A percentile compares a stretch with the other conserved stretches of the same genome.
Evolutionary conservation across 2,329 filamentous ascomycete species (phyloP).

Genomic region (Hirsutella minnesotensis): DNA sequence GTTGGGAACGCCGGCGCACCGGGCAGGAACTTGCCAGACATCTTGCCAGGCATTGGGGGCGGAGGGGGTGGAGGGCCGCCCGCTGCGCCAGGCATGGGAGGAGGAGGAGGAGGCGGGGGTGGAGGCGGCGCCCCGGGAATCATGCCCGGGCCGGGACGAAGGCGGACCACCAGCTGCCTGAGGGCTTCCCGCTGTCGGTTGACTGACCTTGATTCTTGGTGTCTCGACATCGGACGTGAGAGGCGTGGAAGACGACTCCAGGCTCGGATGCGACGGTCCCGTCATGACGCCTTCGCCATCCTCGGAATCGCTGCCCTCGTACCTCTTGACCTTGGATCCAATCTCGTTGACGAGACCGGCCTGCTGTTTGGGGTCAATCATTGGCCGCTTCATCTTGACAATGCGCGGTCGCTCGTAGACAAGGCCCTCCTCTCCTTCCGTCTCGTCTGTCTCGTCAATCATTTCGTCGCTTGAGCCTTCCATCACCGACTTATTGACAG

Average conservation of each 20-base stretch:
- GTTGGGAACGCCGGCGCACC: conserved; percentile 44
- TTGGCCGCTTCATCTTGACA: conserved; percentile 65
- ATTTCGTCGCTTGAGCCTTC: conserved; percentile 27
- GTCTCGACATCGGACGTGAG: conserved; percentile 52
- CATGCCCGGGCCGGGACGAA: conserved; percentile 24
- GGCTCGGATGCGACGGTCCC: conserved; percentile 62
- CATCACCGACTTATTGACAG: conserved; percentile 26
- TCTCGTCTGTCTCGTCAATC: conserved; percentile 39
- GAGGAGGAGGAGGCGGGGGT: conserved; percentile 24
- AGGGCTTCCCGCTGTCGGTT: conserved; percentile 14
- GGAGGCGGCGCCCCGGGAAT: conserved; percentile 18
- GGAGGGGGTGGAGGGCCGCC: conserved; percentile 42
- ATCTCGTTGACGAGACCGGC: conserved; percentile 59
- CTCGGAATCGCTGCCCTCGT: conserved; percentile 63
- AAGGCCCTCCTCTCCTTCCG: conserved; percentile 41
- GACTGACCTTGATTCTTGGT: conserved; percentile 48
- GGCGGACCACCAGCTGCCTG: background rate
- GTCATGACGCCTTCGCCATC: conserved; percentile 57
- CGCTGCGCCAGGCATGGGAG: conserved; percentile 24
- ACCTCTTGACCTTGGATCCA: conserved; percentile 59
- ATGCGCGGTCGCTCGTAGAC: conserved; percentile 70
- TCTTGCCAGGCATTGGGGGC: conserved; percentile 54
- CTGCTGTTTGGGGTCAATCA: conserved; percentile 51
- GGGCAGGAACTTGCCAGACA: conserved; percentile 66
- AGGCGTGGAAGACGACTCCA: conserved; percentile 59